Evolutionary conservation across 768 basidiomycete genomes (phyloP).

Genomic region (Amanita inopinata): DNA sequence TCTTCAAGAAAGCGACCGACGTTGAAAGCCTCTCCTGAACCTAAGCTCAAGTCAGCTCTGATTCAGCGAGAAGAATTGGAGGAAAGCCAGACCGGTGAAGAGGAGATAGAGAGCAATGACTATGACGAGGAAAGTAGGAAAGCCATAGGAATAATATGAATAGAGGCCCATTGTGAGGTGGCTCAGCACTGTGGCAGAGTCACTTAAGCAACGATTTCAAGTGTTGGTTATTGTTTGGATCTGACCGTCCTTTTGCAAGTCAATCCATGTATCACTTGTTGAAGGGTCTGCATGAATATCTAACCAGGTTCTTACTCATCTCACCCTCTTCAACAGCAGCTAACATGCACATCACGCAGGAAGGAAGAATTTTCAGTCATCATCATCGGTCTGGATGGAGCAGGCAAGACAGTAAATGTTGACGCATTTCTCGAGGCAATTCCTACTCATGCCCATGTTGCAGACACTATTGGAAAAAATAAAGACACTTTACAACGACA

Average conservation of each 20-base stretch:
- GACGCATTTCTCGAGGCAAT: background rate
- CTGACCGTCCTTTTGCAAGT: no score
- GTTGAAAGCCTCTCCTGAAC: constrained; percentile 88
- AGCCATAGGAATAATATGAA: constrained; percentile 57
- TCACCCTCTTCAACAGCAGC: background rate
- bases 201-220: constrained; percentile 12
- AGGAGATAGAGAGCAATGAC: constrained; percentile 78
- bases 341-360: constrained; percentile 25
- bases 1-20: constrained; percentile 91
- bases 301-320: constrained; percentile 55
- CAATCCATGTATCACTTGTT: constrained; percentile 83
- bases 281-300: constrained; percentile 82
- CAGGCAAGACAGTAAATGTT: constrained; percentile 72
- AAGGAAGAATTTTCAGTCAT: constrained; percentile 91
- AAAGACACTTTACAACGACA: constrained; percentile 84
- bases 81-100: constrained; percentile 62
- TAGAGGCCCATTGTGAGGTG: constrained; percentile 33
- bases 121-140: constrained; percentile 53
- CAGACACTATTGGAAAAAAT: constrained; percentile 89
- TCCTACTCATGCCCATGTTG: constrained; percentile 1
- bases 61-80: background rate
- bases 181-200: constrained; percentile 11
- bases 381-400: constrained; percentile 88
- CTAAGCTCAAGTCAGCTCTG: constrained; percentile 25
- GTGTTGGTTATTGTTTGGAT: constrained; percentile 20